Evolutionary conservation across 306 rosid species (phyloP), one percentile per base, ranked within the genome.

Genomic region (Ziziphus jujuba): DNA sequence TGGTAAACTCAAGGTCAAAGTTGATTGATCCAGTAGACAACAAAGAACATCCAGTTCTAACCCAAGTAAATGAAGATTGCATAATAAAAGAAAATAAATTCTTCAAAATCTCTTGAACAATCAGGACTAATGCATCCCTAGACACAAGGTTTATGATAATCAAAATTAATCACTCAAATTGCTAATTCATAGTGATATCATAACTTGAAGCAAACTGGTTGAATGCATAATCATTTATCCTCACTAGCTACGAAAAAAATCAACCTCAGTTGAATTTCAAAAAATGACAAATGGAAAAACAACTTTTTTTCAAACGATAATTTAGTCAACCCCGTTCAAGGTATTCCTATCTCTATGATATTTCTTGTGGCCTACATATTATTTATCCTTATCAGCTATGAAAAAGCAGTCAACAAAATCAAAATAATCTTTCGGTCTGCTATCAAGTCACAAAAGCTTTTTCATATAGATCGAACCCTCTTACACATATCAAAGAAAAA

Each of bases 61-160:
- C 96, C 98, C 96, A 93, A 58, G 62, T 45, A 73, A 81, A 81
- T 35, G 96, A 77, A 48, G 97, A 90, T 23, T 59, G 84, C 75
- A 69, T 75, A 51, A 93, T 54, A 82, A 90, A 93, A 63, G 83
- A 64, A 58, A 86, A 79, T 67, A 93, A 75, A 79, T 85, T 90
- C 69, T 79, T 77, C 63, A 86, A 81, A 72, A 86, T 72, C 67
- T 88, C 95, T 67, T 90, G 75, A 67, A 83, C 83, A 56, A 93
- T 77, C 67, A 84, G 71, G 57, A 75, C 77, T 82, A 84, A 62
- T 50, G 90, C 66, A 72, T 83, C 73, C 59, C 82, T 83, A 20
- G 98, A 88, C 64, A 87, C 84, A 70, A 28, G 49, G 69, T 45
- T 40, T 55, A 33, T 24, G 59, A 75, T 21, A 65, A 66, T 73